These are phyloP conservation scores for Allium cepa DNA, from an alignment of 106 monocot genomes.

Conservation along the genomic window DNA sequence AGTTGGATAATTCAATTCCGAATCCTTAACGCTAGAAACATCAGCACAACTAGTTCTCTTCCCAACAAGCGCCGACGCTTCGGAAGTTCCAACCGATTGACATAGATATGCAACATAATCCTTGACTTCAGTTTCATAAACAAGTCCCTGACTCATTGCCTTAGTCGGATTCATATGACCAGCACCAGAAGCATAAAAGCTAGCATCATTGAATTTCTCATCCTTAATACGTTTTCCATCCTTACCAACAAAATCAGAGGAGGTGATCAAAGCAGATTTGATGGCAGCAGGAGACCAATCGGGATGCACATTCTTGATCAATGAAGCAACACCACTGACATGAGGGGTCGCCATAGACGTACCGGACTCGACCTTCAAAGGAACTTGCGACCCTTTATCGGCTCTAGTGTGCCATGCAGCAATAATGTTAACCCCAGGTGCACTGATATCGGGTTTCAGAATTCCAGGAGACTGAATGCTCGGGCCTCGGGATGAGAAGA, in stretches of 20 bases:
- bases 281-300: slow-evolving; percentile 10
- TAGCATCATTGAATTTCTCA: no score
- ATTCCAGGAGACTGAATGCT: slow-evolving; percentile 2
- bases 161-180: no score
- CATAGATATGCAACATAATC: no score
- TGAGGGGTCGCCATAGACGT: slow-evolving; percentile 16
- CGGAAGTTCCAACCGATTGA: no score
- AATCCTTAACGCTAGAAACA: background rate
- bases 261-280: slow-evolving; percentile 10
- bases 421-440: slow-evolving; percentile 32
- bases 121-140: no score
- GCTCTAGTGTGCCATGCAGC: slow-evolving; percentile 18
- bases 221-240: no score
- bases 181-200: no score
- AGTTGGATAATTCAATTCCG: slow-evolving; percentile 40
- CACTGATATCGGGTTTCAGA: slow-evolving; percentile 31
- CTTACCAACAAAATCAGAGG: no score
- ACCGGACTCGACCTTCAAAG: slow-evolving; percentile 7
- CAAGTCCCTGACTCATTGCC: no score
- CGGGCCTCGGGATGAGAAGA: slow-evolving; percentile 46
- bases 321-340: slow-evolving; percentile 5
- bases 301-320: slow-evolving; percentile 6
- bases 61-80: no score
- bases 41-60: no score
- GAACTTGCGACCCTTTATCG: background rate